Evolutionary conservation across 345 rosid genomes (phyloP).

Genomic region (Brassica nigra): DNA sequence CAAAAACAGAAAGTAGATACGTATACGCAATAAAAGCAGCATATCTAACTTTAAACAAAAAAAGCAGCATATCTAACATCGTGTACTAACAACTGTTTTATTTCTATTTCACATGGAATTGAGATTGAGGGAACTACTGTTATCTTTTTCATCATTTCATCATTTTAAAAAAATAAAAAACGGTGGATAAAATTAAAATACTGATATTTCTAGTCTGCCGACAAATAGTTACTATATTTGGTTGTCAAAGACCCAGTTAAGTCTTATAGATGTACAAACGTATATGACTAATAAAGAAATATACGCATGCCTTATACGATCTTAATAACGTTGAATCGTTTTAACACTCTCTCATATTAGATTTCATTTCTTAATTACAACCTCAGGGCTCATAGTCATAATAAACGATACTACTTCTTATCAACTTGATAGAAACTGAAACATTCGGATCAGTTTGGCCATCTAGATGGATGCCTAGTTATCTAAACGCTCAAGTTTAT

Average conservation of each 20-base stretch:
- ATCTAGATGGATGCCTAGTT: not conserved
- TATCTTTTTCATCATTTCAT: not conserved
- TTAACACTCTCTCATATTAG: not conserved
- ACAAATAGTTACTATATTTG: not conserved
- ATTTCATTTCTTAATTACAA: not conserved
- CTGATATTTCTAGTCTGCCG: not conserved
- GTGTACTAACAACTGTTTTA: not conserved
- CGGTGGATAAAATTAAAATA: not conserved
- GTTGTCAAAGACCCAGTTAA: not conserved
- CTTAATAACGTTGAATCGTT: not conserved
- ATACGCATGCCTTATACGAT: not conserved
- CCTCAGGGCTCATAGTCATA: slow-evolving; percentile 4
- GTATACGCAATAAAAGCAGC: not conserved
- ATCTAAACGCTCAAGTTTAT: not conserved
- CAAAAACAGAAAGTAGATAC: not conserved
- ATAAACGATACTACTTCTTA: not conserved
- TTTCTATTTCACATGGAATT: not conserved
- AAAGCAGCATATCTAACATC: not conserved
- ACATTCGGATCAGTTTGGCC: not conserved
- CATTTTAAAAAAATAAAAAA: not conserved
- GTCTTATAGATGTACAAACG: not conserved
- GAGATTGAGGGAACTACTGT: not conserved
- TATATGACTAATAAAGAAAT: not conserved
- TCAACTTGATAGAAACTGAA: not conserved
- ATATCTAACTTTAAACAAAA: not conserved